These are phyloP conservation scores for Fusarium ambrosium DNA, from an alignment of 2,329 filamentous ascomycete species.

Conservation along the genomic window DNA sequence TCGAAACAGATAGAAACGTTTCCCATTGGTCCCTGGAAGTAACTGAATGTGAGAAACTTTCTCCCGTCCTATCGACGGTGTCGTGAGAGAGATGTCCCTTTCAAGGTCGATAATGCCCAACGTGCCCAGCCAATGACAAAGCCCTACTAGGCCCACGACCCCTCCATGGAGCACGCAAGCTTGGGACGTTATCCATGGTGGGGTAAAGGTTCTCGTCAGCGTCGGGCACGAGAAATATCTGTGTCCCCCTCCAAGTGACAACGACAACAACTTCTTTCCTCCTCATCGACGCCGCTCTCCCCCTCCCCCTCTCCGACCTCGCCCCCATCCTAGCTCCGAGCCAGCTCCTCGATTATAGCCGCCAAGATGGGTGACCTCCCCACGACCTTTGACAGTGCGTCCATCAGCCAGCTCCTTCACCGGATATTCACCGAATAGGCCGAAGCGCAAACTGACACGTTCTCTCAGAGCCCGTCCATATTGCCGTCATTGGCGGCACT, in stretches of 20 bases:
- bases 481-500: conserved; percentile 94
- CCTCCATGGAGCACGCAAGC: conserved; percentile 45
- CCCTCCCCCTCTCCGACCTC: neutral
- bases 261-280: conserved; percentile 18
- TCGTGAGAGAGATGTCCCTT: neutral
- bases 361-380: conserved; percentile 67
- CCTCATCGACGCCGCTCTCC: conserved; percentile 8
- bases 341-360: conserved; percentile 6
- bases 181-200: conserved; percentile 39
- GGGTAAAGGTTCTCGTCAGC: conserved; percentile 41
- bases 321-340: conserved; percentile 2
- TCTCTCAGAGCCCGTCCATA: conserved; percentile 75
- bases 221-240: conserved; percentile 24
- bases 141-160: conserved; percentile 41
- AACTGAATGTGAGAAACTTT: neutral
- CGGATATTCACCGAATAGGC: neutral
- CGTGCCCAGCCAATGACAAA: conserved; percentile 36
- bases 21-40: neutral
- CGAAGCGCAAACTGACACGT: conserved; percentile 27
- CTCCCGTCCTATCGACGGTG: neutral
- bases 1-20: neutral
- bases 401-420: neutral
- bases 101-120: conserved; percentile 6
- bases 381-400: conserved; percentile 70
- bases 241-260: conserved; percentile 10